A percentile compares a stretch with the other conserved stretches of the same genome.
phyloP scores from a whole-genome alignment of 257 asterid species.

The Solanum bulbocastanum region DNA sequence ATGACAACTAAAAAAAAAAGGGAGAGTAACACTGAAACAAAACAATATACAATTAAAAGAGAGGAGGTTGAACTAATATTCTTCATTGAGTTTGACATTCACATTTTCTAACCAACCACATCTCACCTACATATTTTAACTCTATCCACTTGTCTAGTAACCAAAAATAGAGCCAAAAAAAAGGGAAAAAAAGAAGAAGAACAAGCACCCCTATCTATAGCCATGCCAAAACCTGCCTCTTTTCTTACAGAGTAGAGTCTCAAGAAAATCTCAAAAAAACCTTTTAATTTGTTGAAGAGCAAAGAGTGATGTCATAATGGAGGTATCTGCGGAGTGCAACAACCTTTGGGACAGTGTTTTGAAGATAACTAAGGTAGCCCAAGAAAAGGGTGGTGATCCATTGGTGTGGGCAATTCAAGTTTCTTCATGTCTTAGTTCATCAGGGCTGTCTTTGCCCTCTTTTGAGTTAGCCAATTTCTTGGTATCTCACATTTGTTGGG shows the following conservation, averaged over 20 bases:
- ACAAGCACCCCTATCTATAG: neutral
- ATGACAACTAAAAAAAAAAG: too few species aligned
- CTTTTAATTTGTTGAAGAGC: neutral
- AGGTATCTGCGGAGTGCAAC: conserved; percentile 23
- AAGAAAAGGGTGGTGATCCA: conserved; percentile 71
- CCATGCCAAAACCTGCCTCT: neutral
- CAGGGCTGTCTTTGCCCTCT: conserved; percentile 63
- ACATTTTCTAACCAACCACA: conserved; percentile 18
- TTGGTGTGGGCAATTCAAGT: conserved; percentile 68
- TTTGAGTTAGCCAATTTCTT: conserved; percentile 53
- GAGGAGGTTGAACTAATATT: neutral
- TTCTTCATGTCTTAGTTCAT: conserved; percentile 58
- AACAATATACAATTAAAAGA: neutral
- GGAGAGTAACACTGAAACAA: neutral
- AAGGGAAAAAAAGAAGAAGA: neutral
- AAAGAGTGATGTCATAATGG: conserved; percentile 34
- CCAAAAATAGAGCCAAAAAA: neutral
- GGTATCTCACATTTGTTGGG: conserved; percentile 89
- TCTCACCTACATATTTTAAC: neutral
- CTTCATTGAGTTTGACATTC: conserved; percentile 23
- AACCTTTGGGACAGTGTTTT: conserved; percentile 52
- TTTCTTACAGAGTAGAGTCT: neutral
- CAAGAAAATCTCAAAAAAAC: neutral
- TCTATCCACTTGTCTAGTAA: neutral
- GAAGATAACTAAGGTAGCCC: conserved; percentile 66